Conservation (phyloP, 2,329 filamentous ascomycete genomes). For the Neophaeococcomyces aloes region DNA sequence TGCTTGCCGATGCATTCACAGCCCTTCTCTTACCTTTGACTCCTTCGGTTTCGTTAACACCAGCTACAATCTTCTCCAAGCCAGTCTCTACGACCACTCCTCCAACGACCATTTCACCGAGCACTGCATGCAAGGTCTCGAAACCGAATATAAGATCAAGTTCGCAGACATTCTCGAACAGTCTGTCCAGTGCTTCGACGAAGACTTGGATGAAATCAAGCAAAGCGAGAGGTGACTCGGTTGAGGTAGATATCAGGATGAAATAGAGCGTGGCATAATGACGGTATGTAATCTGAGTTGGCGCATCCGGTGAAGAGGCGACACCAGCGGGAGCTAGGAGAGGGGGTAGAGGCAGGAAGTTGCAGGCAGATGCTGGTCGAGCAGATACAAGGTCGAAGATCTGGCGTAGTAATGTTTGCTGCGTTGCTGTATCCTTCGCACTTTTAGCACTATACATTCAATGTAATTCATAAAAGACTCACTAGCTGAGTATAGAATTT, state of each 20-base stretch:
- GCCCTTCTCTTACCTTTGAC: slow-evolving; percentile 33
- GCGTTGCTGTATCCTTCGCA: slow-evolving; percentile 80
- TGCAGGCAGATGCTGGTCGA: slow-evolving; percentile 83
- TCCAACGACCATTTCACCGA: slow-evolving; percentile 24
- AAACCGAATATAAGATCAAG: slow-evolving; percentile 98
- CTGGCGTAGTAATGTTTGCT: slow-evolving; percentile 91
- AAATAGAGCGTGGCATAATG: slow-evolving; percentile 98
- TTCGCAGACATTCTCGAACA: slow-evolving; percentile 98
- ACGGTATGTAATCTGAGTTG: slow-evolving; percentile 91
- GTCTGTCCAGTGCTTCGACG: slow-evolving; percentile 82
- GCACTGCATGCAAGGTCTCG: slow-evolving; percentile 73
- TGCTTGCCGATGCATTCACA: slow-evolving; percentile 31
- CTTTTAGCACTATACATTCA: background rate
- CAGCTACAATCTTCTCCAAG: slow-evolving; percentile 60
- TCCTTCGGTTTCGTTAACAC: slow-evolving; percentile 57
- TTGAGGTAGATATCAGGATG: slow-evolving; percentile 93
- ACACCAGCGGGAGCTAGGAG: slow-evolving; percentile 46
- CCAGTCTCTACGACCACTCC: slow-evolving; percentile 31
- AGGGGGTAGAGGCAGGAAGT: slow-evolving; percentile 77
- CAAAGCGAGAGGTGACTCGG: slow-evolving; percentile 86
- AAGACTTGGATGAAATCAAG: slow-evolving; percentile 98
- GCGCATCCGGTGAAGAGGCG: slow-evolving; percentile 55
- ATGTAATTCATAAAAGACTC: slow-evolving; percentile 21
- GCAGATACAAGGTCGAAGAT: slow-evolving; percentile 95
- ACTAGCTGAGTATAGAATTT: slow-evolving; percentile 99